phyloP scores from a whole-genome alignment of 768 basidiomycete species.

The Scleroderma citrinum region DNA sequence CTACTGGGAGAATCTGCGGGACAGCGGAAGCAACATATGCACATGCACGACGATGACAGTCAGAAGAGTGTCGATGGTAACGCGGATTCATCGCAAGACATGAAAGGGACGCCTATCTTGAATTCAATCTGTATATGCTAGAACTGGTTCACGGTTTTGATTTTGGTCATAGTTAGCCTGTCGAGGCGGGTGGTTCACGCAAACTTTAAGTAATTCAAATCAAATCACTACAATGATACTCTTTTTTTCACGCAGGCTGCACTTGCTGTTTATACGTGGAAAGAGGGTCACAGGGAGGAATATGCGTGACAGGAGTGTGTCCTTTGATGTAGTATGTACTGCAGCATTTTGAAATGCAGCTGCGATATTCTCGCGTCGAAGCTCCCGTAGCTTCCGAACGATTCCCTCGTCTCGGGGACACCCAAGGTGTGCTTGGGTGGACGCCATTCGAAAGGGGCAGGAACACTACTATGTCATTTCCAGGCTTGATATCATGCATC shows the following conservation, averaged over 20 bases:
- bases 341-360: neutral
- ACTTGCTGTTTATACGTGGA: neutral
- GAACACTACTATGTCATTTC: neutral
- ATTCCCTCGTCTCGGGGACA: neutral
- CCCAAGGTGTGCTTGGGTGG: neutral
- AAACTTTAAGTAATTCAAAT: neutral
- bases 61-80: neutral
- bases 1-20: neutral
- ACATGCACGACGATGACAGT: neutral
- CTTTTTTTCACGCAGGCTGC: neutral
- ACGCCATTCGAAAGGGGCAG: neutral
- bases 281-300: neutral
- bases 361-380: conserved; percentile 1
- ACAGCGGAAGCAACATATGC: neutral
- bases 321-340: neutral
- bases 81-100: neutral
- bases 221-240: neutral
- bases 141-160: neutral
- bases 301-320: neutral
- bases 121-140: neutral
- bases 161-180: neutral
- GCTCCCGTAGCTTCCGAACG: neutral
- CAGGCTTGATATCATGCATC: neutral
- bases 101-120: conserved; percentile 1
- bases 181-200: neutral